Conservation (phyloP, 2,329 filamentous ascomycete genomes). For the Penicillium polonicum region DNA sequence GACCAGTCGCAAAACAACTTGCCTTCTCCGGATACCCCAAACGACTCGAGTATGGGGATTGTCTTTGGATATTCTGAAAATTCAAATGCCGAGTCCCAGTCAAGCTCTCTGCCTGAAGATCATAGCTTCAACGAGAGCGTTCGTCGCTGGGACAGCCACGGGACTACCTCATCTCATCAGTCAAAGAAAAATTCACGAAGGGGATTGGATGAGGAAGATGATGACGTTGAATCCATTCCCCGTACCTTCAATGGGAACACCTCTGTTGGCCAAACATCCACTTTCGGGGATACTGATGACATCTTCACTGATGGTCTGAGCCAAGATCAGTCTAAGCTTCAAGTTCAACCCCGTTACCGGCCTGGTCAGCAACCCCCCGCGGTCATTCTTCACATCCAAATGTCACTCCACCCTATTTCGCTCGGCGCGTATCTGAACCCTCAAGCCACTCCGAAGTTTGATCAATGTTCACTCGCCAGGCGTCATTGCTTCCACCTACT, state of each 20-base stretch:
- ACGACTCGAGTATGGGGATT: conserved; percentile 38
- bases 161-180: conserved; percentile 40
- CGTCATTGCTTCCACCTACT: conserved; percentile 63
- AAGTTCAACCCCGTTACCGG: conserved; percentile 27
- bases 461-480: conserved; percentile 23
- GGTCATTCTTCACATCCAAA: conserved; percentile 64
- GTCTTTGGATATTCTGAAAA: conserved; percentile 43
- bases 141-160: conserved; percentile 34
- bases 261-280: conserved; percentile 35
- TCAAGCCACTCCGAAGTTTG: conserved; percentile 24
- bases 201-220: conserved; percentile 44
- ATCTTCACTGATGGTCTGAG: conserved; percentile 46
- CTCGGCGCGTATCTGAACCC: conserved; percentile 58
- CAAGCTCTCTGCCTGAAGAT: conserved; percentile 19
- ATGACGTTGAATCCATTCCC: conserved; percentile 52
- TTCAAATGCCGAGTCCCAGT: conserved; percentile 24
- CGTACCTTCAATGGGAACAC: conserved; percentile 37
- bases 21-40: conserved; percentile 18
- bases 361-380: conserved; percentile 32
- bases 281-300: conserved; percentile 36
- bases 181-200: conserved; percentile 43
- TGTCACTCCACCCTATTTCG: conserved; percentile 64
- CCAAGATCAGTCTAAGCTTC: conserved; percentile 35
- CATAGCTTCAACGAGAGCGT: conserved; percentile 22
- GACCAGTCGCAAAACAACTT: conserved; percentile 18